phyloP scores from a whole-genome alignment of 2,329 filamentous ascomycete genomes.

The Dothistroma septosporum region DNA sequence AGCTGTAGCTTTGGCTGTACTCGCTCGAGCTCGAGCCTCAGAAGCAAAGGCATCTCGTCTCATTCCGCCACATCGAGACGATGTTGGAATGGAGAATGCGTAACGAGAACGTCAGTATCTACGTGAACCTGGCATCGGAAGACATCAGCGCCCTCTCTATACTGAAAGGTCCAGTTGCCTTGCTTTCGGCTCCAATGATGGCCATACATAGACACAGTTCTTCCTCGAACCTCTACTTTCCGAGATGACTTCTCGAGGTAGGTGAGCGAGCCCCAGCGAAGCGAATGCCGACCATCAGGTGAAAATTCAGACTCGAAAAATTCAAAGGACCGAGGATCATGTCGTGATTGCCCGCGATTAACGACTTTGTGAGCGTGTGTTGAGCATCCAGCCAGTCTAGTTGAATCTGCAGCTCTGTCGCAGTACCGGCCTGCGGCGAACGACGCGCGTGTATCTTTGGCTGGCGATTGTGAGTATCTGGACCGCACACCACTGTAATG shows the following conservation, averaged over 20 bases:
- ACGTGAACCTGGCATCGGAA: slow-evolving; percentile 18
- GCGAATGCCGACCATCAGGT: slow-evolving; percentile 16
- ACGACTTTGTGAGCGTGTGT: slow-evolving; percentile 23
- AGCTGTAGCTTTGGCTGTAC: slow-evolving; percentile 35
- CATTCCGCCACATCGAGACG: slow-evolving; percentile 39
- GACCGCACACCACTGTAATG: slow-evolving; percentile 19
- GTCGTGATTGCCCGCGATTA: slow-evolving; percentile 28
- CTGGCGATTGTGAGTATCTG: slow-evolving; percentile 30
- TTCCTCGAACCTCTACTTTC: slow-evolving; percentile 50
- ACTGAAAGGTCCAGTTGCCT: slow-evolving; percentile 52
- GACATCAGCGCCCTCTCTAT: slow-evolving; percentile 31
- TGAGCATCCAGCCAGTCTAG: slow-evolving; percentile 21
- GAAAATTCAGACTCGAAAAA: not conserved
- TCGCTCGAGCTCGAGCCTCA: slow-evolving; percentile 31
- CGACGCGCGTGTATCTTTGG: slow-evolving; percentile 23
- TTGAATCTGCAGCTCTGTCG: slow-evolving; percentile 19
- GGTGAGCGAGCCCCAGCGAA: slow-evolving; percentile 35
- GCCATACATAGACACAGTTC: slow-evolving; percentile 68
- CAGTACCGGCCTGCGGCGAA: slow-evolving; percentile 19
- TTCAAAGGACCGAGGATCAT: slow-evolving; percentile 15
- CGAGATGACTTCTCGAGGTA: slow-evolving; percentile 35
- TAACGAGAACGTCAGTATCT: slow-evolving; percentile 39
- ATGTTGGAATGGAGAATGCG: slow-evolving; percentile 38
- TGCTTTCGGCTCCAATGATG: slow-evolving; percentile 63
- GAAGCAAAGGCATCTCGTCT: slow-evolving; percentile 18